Evolutionary conservation across 768 basidiomycete species (phyloP).

Genomic region (Pleurotus djamor): DNA sequence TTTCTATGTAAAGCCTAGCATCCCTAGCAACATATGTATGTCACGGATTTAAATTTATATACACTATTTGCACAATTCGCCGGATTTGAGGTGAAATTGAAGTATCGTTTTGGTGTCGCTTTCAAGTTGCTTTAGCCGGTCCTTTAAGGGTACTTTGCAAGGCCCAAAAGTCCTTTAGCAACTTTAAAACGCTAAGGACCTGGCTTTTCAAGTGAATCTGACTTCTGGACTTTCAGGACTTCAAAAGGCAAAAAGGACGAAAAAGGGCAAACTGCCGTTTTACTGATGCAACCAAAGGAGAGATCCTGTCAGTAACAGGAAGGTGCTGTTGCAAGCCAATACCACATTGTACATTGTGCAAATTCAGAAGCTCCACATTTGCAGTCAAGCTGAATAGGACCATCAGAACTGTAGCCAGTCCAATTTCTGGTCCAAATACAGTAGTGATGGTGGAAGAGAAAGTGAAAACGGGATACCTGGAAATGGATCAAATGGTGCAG

Average conservation of each 20-base stretch:
- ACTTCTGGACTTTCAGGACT: too few species aligned
- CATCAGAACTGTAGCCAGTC: slow-evolving; percentile 4
- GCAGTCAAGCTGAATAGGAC: background rate
- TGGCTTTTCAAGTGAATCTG: too few species aligned
- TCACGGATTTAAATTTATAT: too few species aligned
- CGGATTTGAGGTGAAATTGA: too few species aligned
- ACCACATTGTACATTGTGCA: background rate
- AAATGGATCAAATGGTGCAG: background rate
- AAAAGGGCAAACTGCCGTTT: background rate
- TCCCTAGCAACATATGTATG: too few species aligned
- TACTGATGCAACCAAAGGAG: background rate
- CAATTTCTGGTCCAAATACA: background rate
- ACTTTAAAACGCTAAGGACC: too few species aligned
- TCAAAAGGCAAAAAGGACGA: background rate
- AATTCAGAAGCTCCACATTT: slow-evolving; percentile 3
- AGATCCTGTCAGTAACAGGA: background rate
- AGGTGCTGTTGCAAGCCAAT: background rate
- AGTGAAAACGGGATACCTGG: slow-evolving; percentile 2
- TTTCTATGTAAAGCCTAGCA: too few species aligned
- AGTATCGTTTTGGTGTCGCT: too few species aligned
- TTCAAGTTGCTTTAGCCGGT: too few species aligned
- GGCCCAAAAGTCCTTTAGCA: too few species aligned
- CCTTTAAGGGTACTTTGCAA: too few species aligned
- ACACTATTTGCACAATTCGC: too few species aligned
- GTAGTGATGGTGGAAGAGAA: background rate